Conservation (phyloP, 352 stramenopile species). For the Phytophthora pseudosyringae region DNA sequence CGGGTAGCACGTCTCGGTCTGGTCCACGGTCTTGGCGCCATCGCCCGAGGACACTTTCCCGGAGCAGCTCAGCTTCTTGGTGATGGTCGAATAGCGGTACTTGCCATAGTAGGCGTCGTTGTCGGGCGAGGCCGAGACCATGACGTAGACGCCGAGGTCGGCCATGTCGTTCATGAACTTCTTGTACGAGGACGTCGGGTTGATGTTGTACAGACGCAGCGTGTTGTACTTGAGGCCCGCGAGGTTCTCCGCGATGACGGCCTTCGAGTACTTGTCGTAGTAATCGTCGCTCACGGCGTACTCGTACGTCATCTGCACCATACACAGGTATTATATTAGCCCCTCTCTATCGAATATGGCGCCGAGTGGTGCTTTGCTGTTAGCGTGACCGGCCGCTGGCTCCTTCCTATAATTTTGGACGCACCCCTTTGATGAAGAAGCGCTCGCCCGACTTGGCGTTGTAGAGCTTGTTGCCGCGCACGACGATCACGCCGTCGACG, state of each 20-base stretch:
- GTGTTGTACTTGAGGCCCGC: constrained; percentile 85
- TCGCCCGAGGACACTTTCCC: constrained; percentile 46
- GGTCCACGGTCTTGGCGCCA: constrained; percentile 59
- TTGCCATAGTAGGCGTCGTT: constrained; percentile 88
- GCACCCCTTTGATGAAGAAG: constrained; percentile 89
- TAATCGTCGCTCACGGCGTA: constrained; percentile 88
- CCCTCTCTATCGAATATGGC: neutral
- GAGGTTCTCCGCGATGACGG: constrained; percentile 66
- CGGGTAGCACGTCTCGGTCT: constrained; percentile 85
- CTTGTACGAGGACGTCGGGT: constrained; percentile 81
- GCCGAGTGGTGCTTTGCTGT: constrained; percentile 26
- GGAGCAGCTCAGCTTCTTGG: constrained; percentile 62
- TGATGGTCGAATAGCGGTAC: constrained; percentile 85
- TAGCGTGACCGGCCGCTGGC: constrained; percentile 4
- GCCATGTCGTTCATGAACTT: constrained; percentile 90
- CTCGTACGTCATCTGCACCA: constrained; percentile 81
- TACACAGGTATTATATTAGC: constrained; percentile 16
- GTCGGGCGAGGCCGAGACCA: constrained; percentile 80
- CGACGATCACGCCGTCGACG: constrained; percentile 64
- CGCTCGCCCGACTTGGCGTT: constrained; percentile 80
- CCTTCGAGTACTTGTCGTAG: constrained; percentile 87
- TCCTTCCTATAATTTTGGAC: constrained; percentile 37
- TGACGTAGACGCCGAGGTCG: constrained; percentile 75
- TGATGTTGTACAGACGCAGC: constrained; percentile 89
- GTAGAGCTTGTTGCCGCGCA: constrained; percentile 90